Evolutionary conservation across 2,329 filamentous ascomycete species (phyloP), one percentile per base, ranked within the genome.

Genomic region (Colletotrichum spaethianum): DNA sequence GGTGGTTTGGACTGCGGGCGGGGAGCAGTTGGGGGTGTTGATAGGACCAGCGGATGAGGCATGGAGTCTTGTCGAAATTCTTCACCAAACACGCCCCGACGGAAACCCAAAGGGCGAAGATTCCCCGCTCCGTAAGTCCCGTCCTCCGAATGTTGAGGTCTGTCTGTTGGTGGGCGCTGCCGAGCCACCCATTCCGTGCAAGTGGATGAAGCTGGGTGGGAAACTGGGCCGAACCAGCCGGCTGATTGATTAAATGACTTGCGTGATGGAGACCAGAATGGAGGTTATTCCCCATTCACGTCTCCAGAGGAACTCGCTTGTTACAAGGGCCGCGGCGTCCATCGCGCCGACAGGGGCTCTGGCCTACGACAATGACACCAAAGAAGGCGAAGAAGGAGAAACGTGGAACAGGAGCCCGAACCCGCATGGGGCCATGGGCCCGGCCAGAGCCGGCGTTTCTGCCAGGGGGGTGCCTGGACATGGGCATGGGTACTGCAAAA

Each of bases 371-470:
- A 56, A 56, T 31, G 68, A 36, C 11, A n/a, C 11, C 62, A 52
- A 62, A 70, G 53, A 53, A 55, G 55, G 28, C 23, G 23, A 62
- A 31, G 12, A 55, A 40, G 36, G 12, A 57, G 61, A 63, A 69
- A 60, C 65, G 65, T 69, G 59, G 65, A 61, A 70, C 57, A 46
- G 18, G 20, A 57, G 42, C 48, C 55, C 59, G 28, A 70, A 31
- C 31, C 28, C 40, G 28, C 44, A 60, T 23, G 50, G 52, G n/a
- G 55, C 68, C 42, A 33, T 52, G 53, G 53, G 36, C 68, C 64
- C 63, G 57, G 68, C 63, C 26, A 68, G 52, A 57, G 63, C 68
- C 64, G 57, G n/a, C 31, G 57, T 63, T 68, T 67, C 31, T 62
- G 42, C 28, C 68, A 56, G 63, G 55, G 63, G 55, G 68, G 56